Percentiles rank a stretch among this genome's conserved stretches.
Evolutionary conservation across 768 basidiomycete genomes (phyloP).

Genomic region (Hirschioporus abietinus): DNA sequence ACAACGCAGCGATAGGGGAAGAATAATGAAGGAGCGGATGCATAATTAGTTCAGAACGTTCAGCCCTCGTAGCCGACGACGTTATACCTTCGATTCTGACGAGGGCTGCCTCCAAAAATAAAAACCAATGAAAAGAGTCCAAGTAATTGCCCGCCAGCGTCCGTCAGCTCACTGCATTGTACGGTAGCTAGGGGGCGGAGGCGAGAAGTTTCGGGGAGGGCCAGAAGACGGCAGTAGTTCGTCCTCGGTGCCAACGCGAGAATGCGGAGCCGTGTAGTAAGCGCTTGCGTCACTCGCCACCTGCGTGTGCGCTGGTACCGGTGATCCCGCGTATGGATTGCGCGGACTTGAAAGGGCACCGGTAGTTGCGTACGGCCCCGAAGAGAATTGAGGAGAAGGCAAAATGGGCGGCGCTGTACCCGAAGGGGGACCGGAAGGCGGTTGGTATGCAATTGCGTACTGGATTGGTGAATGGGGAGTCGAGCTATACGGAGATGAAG

Average conservation of each 20-base stretch:
- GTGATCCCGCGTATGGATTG: background rate
- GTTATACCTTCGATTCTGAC: background rate
- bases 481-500: background rate
- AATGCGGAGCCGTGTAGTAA: constrained; percentile 2
- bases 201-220: background rate
- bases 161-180: background rate
- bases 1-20: background rate
- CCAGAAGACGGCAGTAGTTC: background rate
- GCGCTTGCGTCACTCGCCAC: background rate
- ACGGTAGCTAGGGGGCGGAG: background rate
- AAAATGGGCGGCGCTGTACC: background rate
- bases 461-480: background rate
- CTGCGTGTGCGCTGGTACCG: constrained; percentile 4
- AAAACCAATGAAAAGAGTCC: background rate
- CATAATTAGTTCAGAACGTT: background rate
- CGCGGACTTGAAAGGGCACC: background rate
- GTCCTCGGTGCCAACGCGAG: background rate
- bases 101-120: background rate
- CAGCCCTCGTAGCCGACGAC: background rate
- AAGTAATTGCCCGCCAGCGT: background rate
- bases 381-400: background rate
- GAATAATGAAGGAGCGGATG: background rate
- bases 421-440: background rate
- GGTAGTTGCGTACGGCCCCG: background rate
- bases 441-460: background rate